Base-by-base conservation (phyloP, 148 eudicot genomes). In the Agrostemma githago region DNA sequence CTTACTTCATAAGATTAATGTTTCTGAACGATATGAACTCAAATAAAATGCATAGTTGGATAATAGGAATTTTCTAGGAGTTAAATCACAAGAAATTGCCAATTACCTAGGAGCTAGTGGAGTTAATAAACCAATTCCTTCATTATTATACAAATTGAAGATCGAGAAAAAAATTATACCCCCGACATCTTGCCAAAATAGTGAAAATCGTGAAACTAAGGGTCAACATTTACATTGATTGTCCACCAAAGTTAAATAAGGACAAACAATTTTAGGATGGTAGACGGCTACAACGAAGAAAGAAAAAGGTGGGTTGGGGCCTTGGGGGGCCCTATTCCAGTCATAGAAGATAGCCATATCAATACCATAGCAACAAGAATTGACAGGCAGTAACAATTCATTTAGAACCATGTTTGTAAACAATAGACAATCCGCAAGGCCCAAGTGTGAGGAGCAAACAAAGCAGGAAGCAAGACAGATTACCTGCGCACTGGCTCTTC, bases 401-500 rank as follows among this genome's bases (percentile, higher is more conserved):
- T 14, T 7, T 48, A 66, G 6, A 5, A 46, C 34, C 34, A 3
- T 17, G 11, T 34, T 74, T 4, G 64, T 9, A 20, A 72, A 19
- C 21, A 44, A 26, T 10, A 58, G 39, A 14, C 40, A 59, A 66
- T 19, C 4, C 44, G 14, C n/a, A 20, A 12, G 20, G 0, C 44
- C 34, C 34, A 41, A 12, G 42, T 2, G 5, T 14, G 39, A 21
- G 21, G n/a, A 39, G 19, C 3, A 19, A 46, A 43, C 44, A 5
- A 11, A 64, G 12, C 4, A 53, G 62, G 20, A 2, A 34, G 34
- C 14, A 51, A 3, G 51, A 66, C 37, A 43, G 11, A 72, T 66
- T 84, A 91, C 98, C 93, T 89, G 93, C n/a, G 58, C 77, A 73
- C 79, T 84, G 72, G 82, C 77, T 84, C 91, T 88, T 51, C 91